Conservation (phyloP, 163 green algal genomes). For the Coccomyxa subellipsoidea region DNA sequence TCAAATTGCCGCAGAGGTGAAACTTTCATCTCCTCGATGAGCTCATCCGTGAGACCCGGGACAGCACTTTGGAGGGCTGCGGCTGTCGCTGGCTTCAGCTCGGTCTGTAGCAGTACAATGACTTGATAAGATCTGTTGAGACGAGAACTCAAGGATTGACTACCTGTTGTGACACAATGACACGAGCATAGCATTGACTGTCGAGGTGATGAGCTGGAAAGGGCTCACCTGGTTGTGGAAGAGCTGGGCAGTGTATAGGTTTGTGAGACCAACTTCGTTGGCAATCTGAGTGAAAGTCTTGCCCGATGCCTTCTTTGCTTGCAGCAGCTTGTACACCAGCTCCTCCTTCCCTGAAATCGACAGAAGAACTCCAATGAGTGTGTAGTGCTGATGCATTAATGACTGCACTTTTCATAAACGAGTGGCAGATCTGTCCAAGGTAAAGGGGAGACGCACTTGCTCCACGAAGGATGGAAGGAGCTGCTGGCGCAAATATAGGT, state of each 20-base stretch:
- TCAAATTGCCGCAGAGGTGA: slow-evolving; percentile 44
- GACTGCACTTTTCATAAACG: too few species aligned
- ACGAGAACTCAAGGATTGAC: too few species aligned
- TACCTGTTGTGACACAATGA: too few species aligned
- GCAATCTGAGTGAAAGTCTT: slow-evolving; percentile 64
- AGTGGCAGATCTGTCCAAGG: not conserved
- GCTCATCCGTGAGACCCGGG: slow-evolving; percentile 42
- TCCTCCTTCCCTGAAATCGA: slow-evolving; percentile 27
- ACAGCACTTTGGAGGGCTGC: slow-evolving; percentile 35
- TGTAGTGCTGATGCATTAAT: too few species aligned
- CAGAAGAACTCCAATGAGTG: not conserved
- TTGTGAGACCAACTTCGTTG: slow-evolving; percentile 44
- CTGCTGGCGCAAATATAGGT: not conserved
- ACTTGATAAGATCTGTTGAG: not conserved
- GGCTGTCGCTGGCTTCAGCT: slow-evolving; percentile 41
- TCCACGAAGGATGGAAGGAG: not conserved
- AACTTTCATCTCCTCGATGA: slow-evolving; percentile 47
- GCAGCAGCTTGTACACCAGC: slow-evolving; percentile 37
- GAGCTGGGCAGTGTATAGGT: slow-evolving; percentile 59
- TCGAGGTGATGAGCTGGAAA: too few species aligned
- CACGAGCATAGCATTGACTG: too few species aligned
- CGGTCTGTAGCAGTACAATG: slow-evolving; percentile 26
- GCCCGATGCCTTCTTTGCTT: slow-evolving; percentile 48
- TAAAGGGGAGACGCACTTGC: not conserved
- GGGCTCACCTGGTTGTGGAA: slow-evolving; percentile 57